Percentiles rank a stretch among this genome's conserved stretches.
These are phyloP conservation scores for Actinidia polygama DNA, from an alignment of 179 eudicot genomes.

Conservation along the genomic window DNA sequence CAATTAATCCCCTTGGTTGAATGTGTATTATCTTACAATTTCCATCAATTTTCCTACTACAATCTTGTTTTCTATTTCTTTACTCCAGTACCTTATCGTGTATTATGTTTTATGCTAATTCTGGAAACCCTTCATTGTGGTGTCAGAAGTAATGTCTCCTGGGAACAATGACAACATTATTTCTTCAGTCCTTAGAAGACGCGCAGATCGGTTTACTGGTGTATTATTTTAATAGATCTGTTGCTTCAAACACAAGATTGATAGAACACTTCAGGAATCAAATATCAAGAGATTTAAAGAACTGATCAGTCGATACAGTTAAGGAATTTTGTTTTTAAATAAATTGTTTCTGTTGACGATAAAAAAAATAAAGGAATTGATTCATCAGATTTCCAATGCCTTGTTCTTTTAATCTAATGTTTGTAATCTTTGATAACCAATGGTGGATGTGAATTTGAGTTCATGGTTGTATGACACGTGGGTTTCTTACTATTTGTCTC, in stretches of 20 bases:
- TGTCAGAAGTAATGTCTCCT: neutral
- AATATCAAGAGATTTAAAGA: neutral
- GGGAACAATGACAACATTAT: neutral
- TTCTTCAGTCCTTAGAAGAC: neutral
- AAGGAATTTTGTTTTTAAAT: too few relatives aligned
- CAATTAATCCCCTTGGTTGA: too few relatives aligned
- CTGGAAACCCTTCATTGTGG: neutral
- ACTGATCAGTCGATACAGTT: neutral
- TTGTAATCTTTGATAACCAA: neutral
- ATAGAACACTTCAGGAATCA: too few relatives aligned
- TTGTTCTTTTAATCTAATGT: neutral
- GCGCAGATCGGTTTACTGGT: neutral
- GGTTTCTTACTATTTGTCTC: slow-evolving; percentile 81
- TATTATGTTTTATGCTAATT: neutral
- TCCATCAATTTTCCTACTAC: neutral
- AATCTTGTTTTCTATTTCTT: neutral
- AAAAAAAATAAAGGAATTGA: neutral
- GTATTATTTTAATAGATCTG: neutral
- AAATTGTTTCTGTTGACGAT: too few relatives aligned
- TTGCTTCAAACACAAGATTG: neutral
- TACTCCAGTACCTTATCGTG: neutral
- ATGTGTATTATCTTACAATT: neutral
- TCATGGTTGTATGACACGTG: slow-evolving; percentile 26
- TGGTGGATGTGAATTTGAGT: neutral
- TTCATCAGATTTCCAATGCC: neutral